A percentile compares a stretch with the other conserved stretches of the same genome.
Evolutionary conservation across 2,329 filamentous ascomycete genomes (phyloP).

Genomic region (Fusarium sp.): DNA sequence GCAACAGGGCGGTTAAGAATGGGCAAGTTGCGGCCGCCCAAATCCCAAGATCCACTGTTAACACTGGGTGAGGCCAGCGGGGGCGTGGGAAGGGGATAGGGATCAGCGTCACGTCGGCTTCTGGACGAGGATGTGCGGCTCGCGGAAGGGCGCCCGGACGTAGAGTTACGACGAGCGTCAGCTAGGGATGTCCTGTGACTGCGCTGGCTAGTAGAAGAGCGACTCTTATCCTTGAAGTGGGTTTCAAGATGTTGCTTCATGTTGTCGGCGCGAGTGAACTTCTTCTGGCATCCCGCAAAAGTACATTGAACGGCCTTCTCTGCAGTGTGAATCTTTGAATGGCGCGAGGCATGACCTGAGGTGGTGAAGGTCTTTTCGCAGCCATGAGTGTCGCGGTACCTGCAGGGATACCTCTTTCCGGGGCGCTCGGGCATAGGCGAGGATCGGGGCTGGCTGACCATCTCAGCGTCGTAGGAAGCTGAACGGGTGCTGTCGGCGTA

Average conservation of each 20-base stretch:
- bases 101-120: slow-evolving; percentile 54
- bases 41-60: slow-evolving; percentile 55
- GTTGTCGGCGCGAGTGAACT: slow-evolving; percentile 84
- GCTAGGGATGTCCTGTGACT: slow-evolving; percentile 47
- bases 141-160: slow-evolving; percentile 42
- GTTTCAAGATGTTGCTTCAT: slow-evolving; percentile 88
- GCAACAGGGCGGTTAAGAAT: slow-evolving; percentile 57
- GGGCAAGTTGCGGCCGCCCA: slow-evolving; percentile 57
- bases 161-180: slow-evolving; percentile 48
- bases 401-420: slow-evolving; percentile 78
- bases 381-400: slow-evolving; percentile 74
- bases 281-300: slow-evolving; percentile 77
- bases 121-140: slow-evolving; percentile 45
- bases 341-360: slow-evolving; percentile 84
- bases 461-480: slow-evolving; percentile 62
- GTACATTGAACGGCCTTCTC: slow-evolving; percentile 79
- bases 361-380: slow-evolving; percentile 86
- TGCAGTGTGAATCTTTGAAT: slow-evolving; percentile 85
- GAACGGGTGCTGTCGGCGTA: slow-evolving; percentile 57
- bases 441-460: slow-evolving; percentile 49
- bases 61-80: slow-evolving; percentile 51
- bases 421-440: slow-evolving; percentile 57
- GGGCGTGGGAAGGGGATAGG: slow-evolving; percentile 50
- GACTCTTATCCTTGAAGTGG: slow-evolving; percentile 72
- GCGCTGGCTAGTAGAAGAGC: slow-evolving; percentile 52